phyloP scores from a whole-genome alignment of 208 protist species.

The Lotmaria passim region DNA sequence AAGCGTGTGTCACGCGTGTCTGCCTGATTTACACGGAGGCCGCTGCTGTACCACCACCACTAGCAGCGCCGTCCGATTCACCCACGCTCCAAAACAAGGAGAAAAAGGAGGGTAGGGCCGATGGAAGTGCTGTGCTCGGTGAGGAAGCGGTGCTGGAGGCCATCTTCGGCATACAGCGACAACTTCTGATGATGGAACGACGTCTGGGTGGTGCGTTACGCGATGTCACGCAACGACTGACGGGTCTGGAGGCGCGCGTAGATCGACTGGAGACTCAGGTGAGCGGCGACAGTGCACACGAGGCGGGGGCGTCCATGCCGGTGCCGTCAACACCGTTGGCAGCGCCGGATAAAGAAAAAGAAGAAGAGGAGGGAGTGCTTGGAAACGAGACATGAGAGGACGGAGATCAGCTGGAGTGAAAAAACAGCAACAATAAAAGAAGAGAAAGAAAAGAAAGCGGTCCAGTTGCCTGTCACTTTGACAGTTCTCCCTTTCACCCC shows the following conservation, averaged over 20 bases:
- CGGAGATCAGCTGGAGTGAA: too few species aligned
- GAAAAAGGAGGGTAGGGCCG: background rate
- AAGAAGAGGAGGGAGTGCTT: too few species aligned
- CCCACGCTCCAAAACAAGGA: too few species aligned
- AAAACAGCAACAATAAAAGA: too few species aligned
- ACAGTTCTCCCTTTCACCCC: too few species aligned
- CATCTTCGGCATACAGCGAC: slow-evolving; percentile 7
- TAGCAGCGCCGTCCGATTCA: background rate
- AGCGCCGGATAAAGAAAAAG: too few species aligned
- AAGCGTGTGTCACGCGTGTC: slow-evolving; percentile 3
- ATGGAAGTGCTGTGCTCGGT: background rate
- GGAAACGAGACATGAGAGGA: too few species aligned
- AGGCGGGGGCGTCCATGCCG: too few species aligned
- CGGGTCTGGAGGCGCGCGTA: slow-evolving; percentile 7
- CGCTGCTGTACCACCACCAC: background rate
- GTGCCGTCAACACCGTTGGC: too few species aligned
- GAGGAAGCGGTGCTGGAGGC: background rate
- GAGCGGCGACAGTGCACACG: background rate
- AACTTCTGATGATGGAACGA: slow-evolving; percentile 18
- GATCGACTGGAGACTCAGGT: background rate
- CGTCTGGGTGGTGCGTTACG: slow-evolving; percentile 10
- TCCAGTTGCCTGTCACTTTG: too few species aligned
- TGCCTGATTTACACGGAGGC: slow-evolving; percentile 11
- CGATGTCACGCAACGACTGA: background rate
- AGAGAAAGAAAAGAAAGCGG: too few species aligned